Conservation (phyloP, 2,329 filamentous ascomycete genomes). For the Sodiomyces alkalinus region DNA sequence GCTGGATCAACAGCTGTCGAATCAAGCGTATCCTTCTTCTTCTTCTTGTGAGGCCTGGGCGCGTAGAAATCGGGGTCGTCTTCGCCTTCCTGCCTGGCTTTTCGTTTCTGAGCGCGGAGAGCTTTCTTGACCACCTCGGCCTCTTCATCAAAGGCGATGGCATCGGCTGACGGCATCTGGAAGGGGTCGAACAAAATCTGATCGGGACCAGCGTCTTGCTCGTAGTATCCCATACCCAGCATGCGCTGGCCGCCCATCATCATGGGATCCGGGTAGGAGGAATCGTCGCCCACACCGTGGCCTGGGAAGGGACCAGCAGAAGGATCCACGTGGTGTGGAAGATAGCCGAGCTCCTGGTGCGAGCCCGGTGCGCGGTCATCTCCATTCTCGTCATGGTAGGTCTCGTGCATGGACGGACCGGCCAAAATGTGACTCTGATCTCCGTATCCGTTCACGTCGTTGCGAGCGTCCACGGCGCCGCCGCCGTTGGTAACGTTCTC, state of each 20-base stretch:
- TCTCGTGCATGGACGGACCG: too few species aligned
- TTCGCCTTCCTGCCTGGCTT: constrained; percentile 35
- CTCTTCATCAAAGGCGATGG: constrained; percentile 25
- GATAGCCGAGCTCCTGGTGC: too few species aligned
- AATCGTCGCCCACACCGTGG: constrained; percentile 13
- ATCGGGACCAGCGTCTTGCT: constrained; percentile 40
- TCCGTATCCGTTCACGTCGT: constrained; percentile 12
- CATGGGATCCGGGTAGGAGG: constrained; percentile 34
- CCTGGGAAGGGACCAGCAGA: too few species aligned
- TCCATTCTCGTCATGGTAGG: constrained; percentile 6
- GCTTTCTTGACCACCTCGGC: constrained; percentile 41
- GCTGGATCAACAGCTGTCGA: constrained; percentile 34
- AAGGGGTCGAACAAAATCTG: constrained; percentile 46
- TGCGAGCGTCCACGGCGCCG: not conserved
- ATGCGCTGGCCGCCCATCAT: constrained; percentile 29
- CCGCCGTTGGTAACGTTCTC: constrained; percentile 8
- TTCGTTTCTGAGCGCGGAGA: constrained; percentile 35
- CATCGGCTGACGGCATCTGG: constrained; percentile 32
- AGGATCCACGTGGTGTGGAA: constrained; percentile 7
- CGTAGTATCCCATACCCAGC: constrained; percentile 45
- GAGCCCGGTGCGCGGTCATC: not conserved
- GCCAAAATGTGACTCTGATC: constrained; percentile 18
- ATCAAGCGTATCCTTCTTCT: constrained; percentile 12
- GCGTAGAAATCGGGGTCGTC: constrained; percentile 37
- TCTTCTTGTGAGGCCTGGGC: constrained; percentile 25